Percentiles rank a stretch among this genome's conserved stretches.
Conservation (phyloP, 768 basidiomycete species). For the Suillus hirtellus region DNA sequence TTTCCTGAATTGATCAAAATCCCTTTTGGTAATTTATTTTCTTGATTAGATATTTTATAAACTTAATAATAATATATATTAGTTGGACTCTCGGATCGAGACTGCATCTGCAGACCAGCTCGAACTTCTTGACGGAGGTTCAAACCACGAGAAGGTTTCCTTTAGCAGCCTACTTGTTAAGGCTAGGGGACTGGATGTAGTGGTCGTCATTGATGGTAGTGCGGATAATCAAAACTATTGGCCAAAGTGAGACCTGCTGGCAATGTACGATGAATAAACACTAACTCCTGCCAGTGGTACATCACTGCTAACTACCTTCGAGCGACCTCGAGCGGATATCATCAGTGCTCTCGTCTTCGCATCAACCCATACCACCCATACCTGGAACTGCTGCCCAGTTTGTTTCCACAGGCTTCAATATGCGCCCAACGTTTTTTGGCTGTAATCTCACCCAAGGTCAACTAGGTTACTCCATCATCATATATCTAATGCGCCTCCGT, state of each 20-base stretch:
- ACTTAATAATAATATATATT: too few species aligned
- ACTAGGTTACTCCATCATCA: constrained; percentile 62
- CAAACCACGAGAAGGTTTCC: constrained; percentile 71
- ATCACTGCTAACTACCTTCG: constrained; percentile 43
- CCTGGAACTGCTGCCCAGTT: constrained; percentile 54
- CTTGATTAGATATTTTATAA: too few species aligned
- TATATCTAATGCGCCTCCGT: constrained; percentile 74
- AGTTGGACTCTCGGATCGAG: constrained; percentile 28
- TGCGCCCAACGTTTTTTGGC: constrained; percentile 78
- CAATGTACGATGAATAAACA: background rate
- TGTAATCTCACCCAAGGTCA: constrained; percentile 55
- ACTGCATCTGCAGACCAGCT: constrained; percentile 52
- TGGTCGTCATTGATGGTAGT: constrained; percentile 73
- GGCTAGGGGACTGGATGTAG: constrained; percentile 66
- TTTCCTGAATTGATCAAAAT: background rate
- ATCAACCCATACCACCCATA: constrained; percentile 66
- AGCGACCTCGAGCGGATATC: constrained; percentile 45
- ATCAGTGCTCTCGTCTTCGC: constrained; percentile 46
- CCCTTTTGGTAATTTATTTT: background rate
- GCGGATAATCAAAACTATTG: constrained; percentile 59
- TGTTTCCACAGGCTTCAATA: constrained; percentile 59
- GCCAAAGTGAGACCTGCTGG: constrained; percentile 54
- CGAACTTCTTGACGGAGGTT: constrained; percentile 69
- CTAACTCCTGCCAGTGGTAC: constrained; percentile 47
- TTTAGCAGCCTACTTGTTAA: constrained; percentile 71